Base-by-base conservation (phyloP, 257 asterid species). In the Knoxia roxburghii region DNA sequence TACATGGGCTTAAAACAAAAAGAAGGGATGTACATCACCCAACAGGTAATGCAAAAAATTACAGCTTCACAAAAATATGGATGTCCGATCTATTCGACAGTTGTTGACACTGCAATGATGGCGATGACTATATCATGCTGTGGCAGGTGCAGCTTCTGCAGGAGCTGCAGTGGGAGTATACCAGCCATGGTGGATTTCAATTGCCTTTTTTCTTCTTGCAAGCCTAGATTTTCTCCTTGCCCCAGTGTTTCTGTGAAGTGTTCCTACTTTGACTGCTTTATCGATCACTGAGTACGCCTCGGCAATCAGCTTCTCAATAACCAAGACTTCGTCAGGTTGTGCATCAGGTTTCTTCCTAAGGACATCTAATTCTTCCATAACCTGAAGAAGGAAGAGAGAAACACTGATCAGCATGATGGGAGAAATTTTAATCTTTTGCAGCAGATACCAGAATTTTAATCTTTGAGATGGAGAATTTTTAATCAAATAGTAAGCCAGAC, bases 151-250 rank as follows among this genome's bases (percentile, higher is more conserved):
- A 48, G 79, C 76, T 4, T 79, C 49, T 33, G 64, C 46, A 20
- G 48, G 77, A 65, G 70, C 82, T 23, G 87, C 75, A 41, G 73
- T 81, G 10, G 97, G 97, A 12, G 77, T 75, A 51, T 90, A 93
- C 99, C 97, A 90, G 73, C 99, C 99, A 50, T 83, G 91, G 73
- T 80, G 85, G 67, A 90, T 88, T 82, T 82, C 96, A 13, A 85
- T 79, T 1, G 95, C 87, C 76, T 85, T 88, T 84, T 90, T 93
- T 50, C 96, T 85, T 75, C 99, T 78, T 20, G 99, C 99, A 30
- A 93, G 96, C 11, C 99, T 82, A 48, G 99, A 93, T 72, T 93
- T 90, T 75, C 99, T 93, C 85, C 96, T 78, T 0, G 96, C 99
- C 23, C 99, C 99, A 0, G 97, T 93, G 60, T 93, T 93, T 41